Conservation (phyloP, 495 filamentous ascomycete species). For the Penicillium malachiteum region DNA sequence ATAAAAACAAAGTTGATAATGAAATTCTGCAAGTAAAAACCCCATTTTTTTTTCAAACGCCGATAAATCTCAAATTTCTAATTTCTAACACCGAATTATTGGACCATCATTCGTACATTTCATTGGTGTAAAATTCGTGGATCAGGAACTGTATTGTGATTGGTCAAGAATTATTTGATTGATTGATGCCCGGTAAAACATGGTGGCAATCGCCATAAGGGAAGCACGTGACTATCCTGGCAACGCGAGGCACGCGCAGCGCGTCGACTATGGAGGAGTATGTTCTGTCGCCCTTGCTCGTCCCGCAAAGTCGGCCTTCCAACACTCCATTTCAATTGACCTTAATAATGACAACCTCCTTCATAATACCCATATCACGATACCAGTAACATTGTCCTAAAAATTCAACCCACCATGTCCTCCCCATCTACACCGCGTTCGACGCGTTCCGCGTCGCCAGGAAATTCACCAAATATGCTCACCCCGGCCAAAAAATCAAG, state of each 20-base stretch:
- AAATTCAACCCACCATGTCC: constrained; percentile 28
- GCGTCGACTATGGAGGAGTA: constrained; percentile 22
- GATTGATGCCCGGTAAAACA: neutral
- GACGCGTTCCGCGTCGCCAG: constrained; percentile 40
- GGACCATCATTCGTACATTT: neutral
- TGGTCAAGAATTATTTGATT: neutral
- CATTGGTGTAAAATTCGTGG: neutral
- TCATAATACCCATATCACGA: constrained; percentile 1
- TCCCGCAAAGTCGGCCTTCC: constrained; percentile 9
- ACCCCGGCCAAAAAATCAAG: constrained; percentile 72
- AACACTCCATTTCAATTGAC: constrained; percentile 4
- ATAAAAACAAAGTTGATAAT: no score
- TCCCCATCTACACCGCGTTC: constrained; percentile 43
- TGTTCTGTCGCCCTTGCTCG: constrained; percentile 17
- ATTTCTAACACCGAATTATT: neutral
- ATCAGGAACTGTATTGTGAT: constrained; percentile 11
- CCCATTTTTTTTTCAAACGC: neutral
- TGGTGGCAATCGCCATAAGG: constrained; percentile 18
- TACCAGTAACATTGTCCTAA: constrained; percentile 1
- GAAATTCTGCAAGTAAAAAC: neutral
- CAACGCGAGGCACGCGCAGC: constrained; percentile 34
- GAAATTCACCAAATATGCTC: constrained; percentile 44
- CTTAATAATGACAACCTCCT: constrained; percentile 4
- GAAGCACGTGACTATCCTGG: constrained; percentile 19
- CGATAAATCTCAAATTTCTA: neutral